Evolutionary conservation across 108 stramenopile species (phyloP).

Genomic region (Chaetoceros tenuissimus): DNA sequence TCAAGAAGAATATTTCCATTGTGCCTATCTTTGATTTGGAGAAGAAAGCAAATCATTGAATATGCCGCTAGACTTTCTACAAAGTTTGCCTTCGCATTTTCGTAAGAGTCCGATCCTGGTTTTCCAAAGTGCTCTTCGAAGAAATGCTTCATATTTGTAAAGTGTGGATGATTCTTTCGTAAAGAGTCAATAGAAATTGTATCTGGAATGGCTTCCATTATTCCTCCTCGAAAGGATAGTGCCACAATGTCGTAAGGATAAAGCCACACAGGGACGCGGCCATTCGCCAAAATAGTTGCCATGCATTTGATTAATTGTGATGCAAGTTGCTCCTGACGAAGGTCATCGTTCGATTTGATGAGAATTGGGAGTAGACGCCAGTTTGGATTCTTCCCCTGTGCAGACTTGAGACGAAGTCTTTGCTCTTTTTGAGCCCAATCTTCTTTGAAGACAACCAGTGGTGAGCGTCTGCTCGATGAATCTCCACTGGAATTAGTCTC

Average conservation of each 20-base stretch:
- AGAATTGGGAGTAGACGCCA: constrained; percentile 92
- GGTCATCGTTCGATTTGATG: constrained; percentile 95
- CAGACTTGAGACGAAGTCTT: constrained; percentile 65
- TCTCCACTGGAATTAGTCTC: constrained; percentile 14
- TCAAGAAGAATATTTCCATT: constrained; percentile 94
- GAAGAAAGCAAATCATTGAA: constrained; percentile 87
- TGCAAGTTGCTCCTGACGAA: constrained; percentile 93
- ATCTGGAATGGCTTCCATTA: constrained; percentile 95
- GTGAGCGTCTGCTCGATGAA: constrained; percentile 39
- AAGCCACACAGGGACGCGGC: constrained; percentile 81
- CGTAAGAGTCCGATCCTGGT: constrained; percentile 43
- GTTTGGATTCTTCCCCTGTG: constrained; percentile 75
- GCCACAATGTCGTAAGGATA: constrained; percentile 95
- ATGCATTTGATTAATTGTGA: constrained; percentile 88
- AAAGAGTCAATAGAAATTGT: constrained; percentile 89
- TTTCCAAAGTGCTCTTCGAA: constrained; percentile 73
- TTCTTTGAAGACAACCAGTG: constrained; percentile 90
- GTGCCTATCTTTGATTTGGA: constrained; percentile 97
- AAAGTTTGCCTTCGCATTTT: constrained; percentile 82
- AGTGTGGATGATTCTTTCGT: constrained; percentile 79
- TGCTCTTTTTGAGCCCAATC: constrained; percentile 86
- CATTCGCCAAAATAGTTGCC: constrained; percentile 80
- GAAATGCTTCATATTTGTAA: constrained; percentile 72
- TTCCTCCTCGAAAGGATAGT: constrained; percentile 76
- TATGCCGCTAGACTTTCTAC: constrained; percentile 91